These are phyloP conservation scores for Beauveria australis DNA, from an alignment of 2,329 filamentous ascomycete genomes.

Conservation along the genomic window DNA sequence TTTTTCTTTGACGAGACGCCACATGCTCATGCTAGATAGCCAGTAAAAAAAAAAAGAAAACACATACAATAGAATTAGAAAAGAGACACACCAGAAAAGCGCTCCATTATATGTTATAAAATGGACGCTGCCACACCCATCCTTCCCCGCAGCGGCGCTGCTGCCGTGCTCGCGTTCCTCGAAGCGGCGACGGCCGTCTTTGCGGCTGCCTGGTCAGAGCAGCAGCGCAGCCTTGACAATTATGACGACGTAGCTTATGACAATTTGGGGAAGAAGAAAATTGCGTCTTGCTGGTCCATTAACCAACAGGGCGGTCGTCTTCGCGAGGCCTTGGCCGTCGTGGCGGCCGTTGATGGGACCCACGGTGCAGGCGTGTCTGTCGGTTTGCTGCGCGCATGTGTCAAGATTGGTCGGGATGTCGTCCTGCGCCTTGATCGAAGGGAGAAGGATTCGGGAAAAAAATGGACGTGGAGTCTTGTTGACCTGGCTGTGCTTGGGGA, in stretches of 20 bases:
- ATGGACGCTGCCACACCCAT: constrained; percentile 18
- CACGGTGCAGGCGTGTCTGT: not conserved
- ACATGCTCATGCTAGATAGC: not conserved
- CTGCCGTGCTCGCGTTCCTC: constrained; percentile 16
- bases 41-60: not conserved
- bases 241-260: not conserved
- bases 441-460: not conserved
- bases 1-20: not conserved
- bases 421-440: constrained; percentile 15
- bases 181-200: constrained; percentile 13
- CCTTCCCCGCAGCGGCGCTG: not conserved
- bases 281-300: not conserved
- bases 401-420: constrained; percentile 20
- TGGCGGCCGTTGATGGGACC: not conserved
- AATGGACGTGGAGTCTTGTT: not conserved
- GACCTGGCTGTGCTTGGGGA: constrained; percentile 1
- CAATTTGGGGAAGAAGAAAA: not conserved
- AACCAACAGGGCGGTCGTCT: not conserved
- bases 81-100: not conserved
- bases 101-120: constrained; percentile 25
- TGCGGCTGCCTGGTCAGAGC: constrained; percentile 3
- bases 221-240: not conserved
- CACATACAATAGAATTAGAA: not conserved
- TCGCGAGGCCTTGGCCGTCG: not conserved
- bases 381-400: constrained; percentile 13